These are phyloP conservation scores for Forsythia suspensa DNA, from an alignment of 257 asterid genomes.

Conservation along the genomic window DNA sequence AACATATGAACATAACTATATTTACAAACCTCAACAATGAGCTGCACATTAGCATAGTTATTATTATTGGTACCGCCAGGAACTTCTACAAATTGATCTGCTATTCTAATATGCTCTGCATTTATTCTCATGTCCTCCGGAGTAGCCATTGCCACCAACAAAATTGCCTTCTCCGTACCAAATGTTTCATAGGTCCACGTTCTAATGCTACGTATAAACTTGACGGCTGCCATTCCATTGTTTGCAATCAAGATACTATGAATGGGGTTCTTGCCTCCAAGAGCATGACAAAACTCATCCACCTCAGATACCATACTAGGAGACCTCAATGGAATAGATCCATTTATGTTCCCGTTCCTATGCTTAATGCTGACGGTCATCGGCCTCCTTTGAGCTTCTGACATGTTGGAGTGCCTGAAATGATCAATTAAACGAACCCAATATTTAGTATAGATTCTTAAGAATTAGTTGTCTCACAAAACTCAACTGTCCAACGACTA, in stretches of 20 bases:
- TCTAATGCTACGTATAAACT: constrained; percentile 91
- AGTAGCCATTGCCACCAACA: constrained; percentile 99
- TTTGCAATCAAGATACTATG: constrained; percentile 94
- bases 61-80: constrained; percentile 99
- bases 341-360: constrained; percentile 52
- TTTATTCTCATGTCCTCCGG: constrained; percentile 99
- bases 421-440: constrained; percentile 10
- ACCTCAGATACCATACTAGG: constrained; percentile 54
- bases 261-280: constrained; percentile 80
- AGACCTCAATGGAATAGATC: constrained; percentile 63
- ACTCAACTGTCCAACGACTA: constrained; percentile 7
- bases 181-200: constrained; percentile 99
- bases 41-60: constrained; percentile 97
- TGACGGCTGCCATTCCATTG: constrained; percentile 99
- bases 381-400: constrained; percentile 89
- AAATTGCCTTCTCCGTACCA: constrained; percentile 94
- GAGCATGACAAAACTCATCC: constrained; percentile 77
- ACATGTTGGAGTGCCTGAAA: constrained; percentile 67
- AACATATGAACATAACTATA: constrained; percentile 9
- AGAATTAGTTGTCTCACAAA: constrained; percentile 5
- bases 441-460: not conserved
- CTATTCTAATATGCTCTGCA: constrained; percentile 98
- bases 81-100: constrained; percentile 98
- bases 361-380: constrained; percentile 30
- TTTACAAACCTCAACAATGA: constrained; percentile 86